Conservation (phyloP, 805 yeast genomes). For the Candida alai region DNA sequence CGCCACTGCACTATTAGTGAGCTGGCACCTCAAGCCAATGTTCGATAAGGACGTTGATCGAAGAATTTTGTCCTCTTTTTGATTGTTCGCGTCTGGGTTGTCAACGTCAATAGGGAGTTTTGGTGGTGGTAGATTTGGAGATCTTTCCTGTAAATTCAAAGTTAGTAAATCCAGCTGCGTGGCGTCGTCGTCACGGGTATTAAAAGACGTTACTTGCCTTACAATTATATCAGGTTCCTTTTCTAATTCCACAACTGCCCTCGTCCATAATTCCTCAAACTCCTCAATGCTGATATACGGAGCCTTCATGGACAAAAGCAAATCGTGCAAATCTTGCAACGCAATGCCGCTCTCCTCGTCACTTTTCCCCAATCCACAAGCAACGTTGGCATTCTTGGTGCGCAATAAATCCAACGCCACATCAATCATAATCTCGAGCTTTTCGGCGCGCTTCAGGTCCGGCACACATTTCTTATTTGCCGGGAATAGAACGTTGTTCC, state of each 20-base stretch:
- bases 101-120: conserved; percentile 24
- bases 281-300: conserved; percentile 54
- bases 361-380: conserved; percentile 49
- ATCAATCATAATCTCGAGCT: conserved; percentile 59
- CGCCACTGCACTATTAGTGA: conserved; percentile 48
- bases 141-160: conserved; percentile 12
- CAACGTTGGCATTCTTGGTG: conserved; percentile 58
- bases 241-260: conserved; percentile 57
- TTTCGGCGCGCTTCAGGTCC: conserved; percentile 68
- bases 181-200: background rate
- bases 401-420: conserved; percentile 66
- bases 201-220: conserved; percentile 55
- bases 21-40: conserved; percentile 54
- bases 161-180: conserved; percentile 21
- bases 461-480: conserved; percentile 54
- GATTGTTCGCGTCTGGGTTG: conserved; percentile 32
- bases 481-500: conserved; percentile 60
- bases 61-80: conserved; percentile 51
- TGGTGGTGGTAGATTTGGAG: conserved; percentile 11
- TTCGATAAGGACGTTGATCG: conserved; percentile 70
- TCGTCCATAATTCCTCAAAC: conserved; percentile 71
- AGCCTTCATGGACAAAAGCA: conserved; percentile 45
- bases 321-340: conserved; percentile 47
- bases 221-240: conserved; percentile 68
- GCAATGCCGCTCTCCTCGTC: conserved; percentile 49